These are phyloP conservation scores for Neurospora terricola DNA, from an alignment of 495 filamentous ascomycete species.

Conservation along the genomic window DNA sequence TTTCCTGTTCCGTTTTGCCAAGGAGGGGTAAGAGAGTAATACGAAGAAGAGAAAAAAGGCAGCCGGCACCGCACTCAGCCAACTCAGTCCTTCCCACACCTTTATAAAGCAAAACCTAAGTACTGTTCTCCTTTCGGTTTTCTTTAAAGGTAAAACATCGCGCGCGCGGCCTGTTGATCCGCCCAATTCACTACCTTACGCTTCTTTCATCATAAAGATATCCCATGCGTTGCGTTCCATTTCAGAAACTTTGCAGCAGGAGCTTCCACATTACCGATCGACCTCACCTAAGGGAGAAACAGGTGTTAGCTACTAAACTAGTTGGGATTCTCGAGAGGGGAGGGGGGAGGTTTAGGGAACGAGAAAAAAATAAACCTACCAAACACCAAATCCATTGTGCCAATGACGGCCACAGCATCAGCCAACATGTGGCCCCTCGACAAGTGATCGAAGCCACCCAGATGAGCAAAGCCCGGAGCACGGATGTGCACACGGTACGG, in stretches of 20 bases:
- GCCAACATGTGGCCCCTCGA: constrained; percentile 85
- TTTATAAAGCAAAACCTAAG: background rate
- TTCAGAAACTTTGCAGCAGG: background rate
- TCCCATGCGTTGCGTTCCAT: background rate
- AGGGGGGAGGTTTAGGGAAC: background rate
- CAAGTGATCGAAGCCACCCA: constrained; percentile 89
- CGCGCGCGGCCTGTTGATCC: background rate
- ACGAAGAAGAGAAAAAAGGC: background rate
- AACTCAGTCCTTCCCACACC: background rate
- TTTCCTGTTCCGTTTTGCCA: background rate
- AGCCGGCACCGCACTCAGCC: too few relatives aligned
- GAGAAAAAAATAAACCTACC: constrained; percentile 24
- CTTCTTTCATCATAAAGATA: background rate
- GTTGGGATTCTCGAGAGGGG: background rate
- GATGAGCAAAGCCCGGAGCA: constrained; percentile 92
- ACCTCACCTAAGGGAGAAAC: constrained; percentile 31
- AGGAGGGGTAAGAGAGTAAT: background rate
- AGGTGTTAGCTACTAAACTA: constrained; percentile 8
- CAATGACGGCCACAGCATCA: constrained; percentile 94
- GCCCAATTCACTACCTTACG: background rate
- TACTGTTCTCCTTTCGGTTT: background rate
- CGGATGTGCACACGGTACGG: constrained; percentile 97
- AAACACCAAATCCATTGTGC: constrained; percentile 80
- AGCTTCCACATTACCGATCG: constrained; percentile 30
- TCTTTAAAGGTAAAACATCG: background rate